Evolutionary conservation across 1,284 basidiomycete species (phyloP), one percentile per base, ranked within the genome.

Genomic region (Wallemia hederae): DNA sequence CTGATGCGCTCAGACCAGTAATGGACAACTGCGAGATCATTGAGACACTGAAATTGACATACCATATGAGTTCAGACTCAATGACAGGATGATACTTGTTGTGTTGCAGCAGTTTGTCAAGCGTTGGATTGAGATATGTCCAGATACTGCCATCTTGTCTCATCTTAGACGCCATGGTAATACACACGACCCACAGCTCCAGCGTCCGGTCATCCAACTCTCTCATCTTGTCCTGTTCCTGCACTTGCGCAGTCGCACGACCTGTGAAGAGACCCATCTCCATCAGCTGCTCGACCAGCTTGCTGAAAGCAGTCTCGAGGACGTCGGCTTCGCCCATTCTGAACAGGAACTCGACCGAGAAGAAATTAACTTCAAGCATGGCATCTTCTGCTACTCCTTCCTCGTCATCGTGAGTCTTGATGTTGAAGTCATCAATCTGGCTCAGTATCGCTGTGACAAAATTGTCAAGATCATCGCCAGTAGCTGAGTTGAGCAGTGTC

Each of bases 1-100:
- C 3, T 17, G 14, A 17, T 49, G 39, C 39, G 11, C 14, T 69
- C 1, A 67, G 61, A 15, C 89, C 90, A 61, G 78, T 73, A 0
- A 73, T 67, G 0, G 81, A 81, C 70, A 92, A 85, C 65, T 90
- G 89, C 0, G 84, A 84, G 2, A 94, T 69, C 0, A 80, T 77
- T 62, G 79, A 83, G 0, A 91, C 69, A 15, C 76, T 76, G 65
- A 87, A 83, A 7, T 85, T 73, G 2, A 76, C 73, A 59, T 75
- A 78, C 84, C 89, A 92, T 11, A 81, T 72, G 3, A 74, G 69
- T 69, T 91, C 88, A 62, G 82, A 81, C 2, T 74, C 74, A 28
- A 77, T 74, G 0, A 81, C 58, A 66, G 24, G 70, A n/a, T 49
- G 39, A n/a, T 49, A n/a, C 5, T 49, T 49, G 39, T n/a, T 49